Percentiles rank a stretch among this genome's conserved stretches.
Evolutionary conservation across 1,284 basidiomycete genomes (phyloP).

Genomic region (Ustilago curta): DNA sequence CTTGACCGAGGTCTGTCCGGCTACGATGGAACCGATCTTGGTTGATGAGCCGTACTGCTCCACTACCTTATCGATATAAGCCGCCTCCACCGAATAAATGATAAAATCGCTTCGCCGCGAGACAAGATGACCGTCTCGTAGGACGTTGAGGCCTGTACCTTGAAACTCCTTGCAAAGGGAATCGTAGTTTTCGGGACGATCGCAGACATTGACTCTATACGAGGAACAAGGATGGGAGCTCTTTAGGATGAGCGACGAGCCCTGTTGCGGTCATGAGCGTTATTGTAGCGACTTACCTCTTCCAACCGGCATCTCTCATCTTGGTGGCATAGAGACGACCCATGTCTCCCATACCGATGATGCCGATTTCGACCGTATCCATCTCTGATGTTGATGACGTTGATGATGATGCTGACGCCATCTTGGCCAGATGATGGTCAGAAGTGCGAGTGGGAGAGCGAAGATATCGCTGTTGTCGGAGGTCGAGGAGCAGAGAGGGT

Average conservation of each 20-base stretch:
- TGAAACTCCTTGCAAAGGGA: slow-evolving; percentile 76
- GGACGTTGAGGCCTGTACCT: slow-evolving; percentile 76
- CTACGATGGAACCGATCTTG: slow-evolving; percentile 89
- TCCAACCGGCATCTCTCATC: slow-evolving; percentile 82
- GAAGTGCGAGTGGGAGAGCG: neutral
- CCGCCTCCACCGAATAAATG: slow-evolving; percentile 94
- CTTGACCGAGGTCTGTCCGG: slow-evolving; percentile 96
- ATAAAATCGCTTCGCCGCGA: slow-evolving; percentile 87
- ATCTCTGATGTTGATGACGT: slow-evolving; percentile 48
- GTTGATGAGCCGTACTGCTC: slow-evolving; percentile 91
- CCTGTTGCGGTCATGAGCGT: too few species aligned
- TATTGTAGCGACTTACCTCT: slow-evolving; percentile 69
- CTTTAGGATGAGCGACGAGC: neutral
- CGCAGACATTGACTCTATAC: slow-evolving; percentile 85
- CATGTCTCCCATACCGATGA: slow-evolving; percentile 78
- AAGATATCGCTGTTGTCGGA: neutral
- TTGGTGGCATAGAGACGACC: slow-evolving; percentile 89
- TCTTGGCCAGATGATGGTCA: neutral
- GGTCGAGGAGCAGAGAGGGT: neutral
- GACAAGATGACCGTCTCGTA: slow-evolving; percentile 84
- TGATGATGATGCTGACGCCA: slow-evolving; percentile 22
- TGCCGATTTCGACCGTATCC: slow-evolving; percentile 65
- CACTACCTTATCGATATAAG: slow-evolving; percentile 85
- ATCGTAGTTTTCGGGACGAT: slow-evolving; percentile 82
- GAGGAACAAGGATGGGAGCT: slow-evolving; percentile 72